A percentile compares a stretch with the other conserved stretches of the same genome.
Conservation (phyloP, 2,329 filamentous ascomycete species). For the Botrytis deweyae region DNA sequence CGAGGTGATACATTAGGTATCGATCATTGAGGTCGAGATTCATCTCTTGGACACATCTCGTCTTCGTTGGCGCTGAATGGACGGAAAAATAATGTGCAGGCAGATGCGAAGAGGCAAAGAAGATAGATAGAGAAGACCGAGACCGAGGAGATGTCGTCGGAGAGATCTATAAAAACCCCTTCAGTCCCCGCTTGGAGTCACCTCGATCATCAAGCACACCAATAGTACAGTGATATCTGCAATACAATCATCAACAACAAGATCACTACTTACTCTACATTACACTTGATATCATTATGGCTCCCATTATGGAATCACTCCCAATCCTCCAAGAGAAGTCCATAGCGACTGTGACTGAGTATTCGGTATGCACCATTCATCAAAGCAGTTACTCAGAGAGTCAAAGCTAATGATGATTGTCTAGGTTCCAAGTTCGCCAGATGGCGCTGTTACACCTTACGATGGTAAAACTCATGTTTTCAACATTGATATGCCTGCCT, state of each 20-base stretch:
- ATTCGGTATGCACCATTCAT: neutral
- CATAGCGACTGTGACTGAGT: neutral
- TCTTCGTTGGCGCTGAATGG: neutral
- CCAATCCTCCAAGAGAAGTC: constrained; percentile 12
- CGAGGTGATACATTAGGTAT: constrained; percentile 14
- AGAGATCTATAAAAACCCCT: constrained; percentile 11
- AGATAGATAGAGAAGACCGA: neutral
- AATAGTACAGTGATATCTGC: constrained; percentile 5
- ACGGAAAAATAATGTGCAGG: constrained; percentile 8
- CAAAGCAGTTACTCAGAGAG: neutral
- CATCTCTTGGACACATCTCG: neutral
- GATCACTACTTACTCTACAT: constrained; percentile 7
- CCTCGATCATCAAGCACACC: constrained; percentile 1
- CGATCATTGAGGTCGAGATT: constrained; percentile 15
- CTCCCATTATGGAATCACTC: constrained; percentile 15
- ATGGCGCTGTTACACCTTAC: constrained; percentile 2
- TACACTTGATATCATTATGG: constrained; percentile 4
- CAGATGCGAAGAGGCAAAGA: neutral
- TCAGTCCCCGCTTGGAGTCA: neutral
- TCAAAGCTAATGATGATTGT: constrained; percentile 3
- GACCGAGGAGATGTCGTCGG: neutral
- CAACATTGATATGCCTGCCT: constrained; percentile 17
- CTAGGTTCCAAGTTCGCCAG: neutral
- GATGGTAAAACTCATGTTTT: constrained; percentile 11
- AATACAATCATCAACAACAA: constrained; percentile 8